Evolutionary conservation across 805 yeast genomes (phyloP), one percentile per base, ranked within the genome.

Genomic region (Saccharomyces jurei): DNA sequence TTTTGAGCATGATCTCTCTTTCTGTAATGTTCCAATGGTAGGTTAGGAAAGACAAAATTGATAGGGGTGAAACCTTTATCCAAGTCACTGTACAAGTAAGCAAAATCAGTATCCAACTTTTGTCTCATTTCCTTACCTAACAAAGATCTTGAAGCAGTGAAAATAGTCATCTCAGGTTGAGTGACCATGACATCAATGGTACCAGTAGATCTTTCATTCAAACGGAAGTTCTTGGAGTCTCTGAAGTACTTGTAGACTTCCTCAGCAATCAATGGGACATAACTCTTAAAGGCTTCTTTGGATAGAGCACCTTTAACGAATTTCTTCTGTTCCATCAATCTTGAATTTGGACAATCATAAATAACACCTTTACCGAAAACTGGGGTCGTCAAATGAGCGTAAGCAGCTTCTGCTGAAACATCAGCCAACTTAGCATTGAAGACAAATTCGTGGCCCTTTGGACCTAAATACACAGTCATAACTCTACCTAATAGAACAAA

Each of bases 301-400:
- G 96, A 87, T 63, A 94, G 79, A 25, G 97, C 95, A 53, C 81
- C 81, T 74, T 94, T 94, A 58, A 91, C 96, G 66, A 94, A 94
- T 76, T 90, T 94, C 82, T 94, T 94, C 74, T 94, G 99, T 71
- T 94, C 99, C 99, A 94, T 94, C 66, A 94, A 81, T 61, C 90
- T 83, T 65, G 83, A 74, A 75, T 94, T 94, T 59, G 99, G 89
- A 74, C 97, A 92, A 74, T 94, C 99, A 70, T 94, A 94, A 52
- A 94, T 87, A 53, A 94, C 99, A 65, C 98, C 99, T 67, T 90
- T 83, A 64, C 99, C 99, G 63, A 94, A 94, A 14, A 90, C 97
- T 13, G 99, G 99, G n/a, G 98, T 92, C n/a, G 99, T 94, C 72
- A 94, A 79, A 69, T 91, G 97, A 58, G 85, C 79, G 75, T 94